Base-by-base conservation (phyloP, 2,329 filamentous ascomycete species). In the Hypoxylon sp. region DNA sequence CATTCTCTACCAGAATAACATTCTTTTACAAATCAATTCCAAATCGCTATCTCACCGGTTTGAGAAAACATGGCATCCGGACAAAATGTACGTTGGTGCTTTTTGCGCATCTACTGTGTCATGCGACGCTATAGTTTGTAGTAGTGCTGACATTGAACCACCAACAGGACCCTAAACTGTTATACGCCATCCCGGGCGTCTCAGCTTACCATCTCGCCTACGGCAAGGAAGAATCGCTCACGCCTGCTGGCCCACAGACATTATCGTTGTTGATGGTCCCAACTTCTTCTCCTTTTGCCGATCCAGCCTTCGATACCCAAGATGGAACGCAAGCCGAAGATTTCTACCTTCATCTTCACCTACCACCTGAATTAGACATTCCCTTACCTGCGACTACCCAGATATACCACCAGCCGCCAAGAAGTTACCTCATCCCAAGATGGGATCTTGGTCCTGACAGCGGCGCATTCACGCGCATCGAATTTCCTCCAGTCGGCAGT, bases 261-360 rank as follows among this genome's bases (percentile, higher is more conserved):
- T 86, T 99, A 59, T 97, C 95, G 21, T 86, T 98, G 62, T 83
- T 98, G 75, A 98, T 98, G 95, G 95, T 98, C 17, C 95, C 95
- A 5, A 98, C 95, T 2, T 91, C 91, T 14, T 93, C 93, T 30
- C 87, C 91, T 23, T 92, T 89, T 75, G 84, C 86, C 51, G 86
- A 88, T 63, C 76, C 80, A 9, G 75, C 83, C 62, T 82, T 88
- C 48, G 85, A 88, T 60, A 84, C 85, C 49, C 73, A 78, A 51
- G 84, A 88, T 71, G 77, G 77, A 7, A 83, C 86, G 60, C 85
- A 87, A 3, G 91, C 94, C 76, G 92, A 98, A 78, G 96, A 98
- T 83, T 98, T 98, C 82, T 98, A 98, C 79, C 89, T 99, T 4
- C 95, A 98, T 80, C 88, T 99, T 23, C 94, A 98, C 75, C 89